These are phyloP conservation scores for Salpingoeca rosetta DNA, from an alignment of 78 protist genomes.

Conservation along the genomic window DNA sequence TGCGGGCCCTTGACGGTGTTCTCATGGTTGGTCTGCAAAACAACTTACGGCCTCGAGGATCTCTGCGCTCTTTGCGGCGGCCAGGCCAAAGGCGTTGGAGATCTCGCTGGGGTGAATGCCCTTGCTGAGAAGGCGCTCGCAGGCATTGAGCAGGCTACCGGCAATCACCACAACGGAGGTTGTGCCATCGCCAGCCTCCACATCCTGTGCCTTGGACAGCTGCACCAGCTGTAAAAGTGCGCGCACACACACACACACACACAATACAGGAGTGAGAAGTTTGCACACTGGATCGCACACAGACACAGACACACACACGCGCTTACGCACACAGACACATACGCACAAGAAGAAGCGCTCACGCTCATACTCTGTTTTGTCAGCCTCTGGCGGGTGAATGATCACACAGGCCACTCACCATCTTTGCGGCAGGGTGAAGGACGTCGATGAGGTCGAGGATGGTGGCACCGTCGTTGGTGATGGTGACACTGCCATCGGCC, in stretches of 20 bases:
- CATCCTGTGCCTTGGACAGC: constrained; percentile 94
- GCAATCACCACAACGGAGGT: constrained; percentile 97
- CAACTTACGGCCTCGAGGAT: not conserved
- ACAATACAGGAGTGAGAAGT: too few relatives aligned
- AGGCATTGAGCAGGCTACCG: constrained; percentile 75
- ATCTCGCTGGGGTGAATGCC: constrained; percentile 92
- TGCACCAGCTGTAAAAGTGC: constrained; percentile 77
- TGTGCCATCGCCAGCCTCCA: constrained; percentile 99
- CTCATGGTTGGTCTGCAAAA: too few relatives aligned
- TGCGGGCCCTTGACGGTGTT: too few relatives aligned
- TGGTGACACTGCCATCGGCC: constrained; percentile 79
- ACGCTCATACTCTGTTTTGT: too few relatives aligned
- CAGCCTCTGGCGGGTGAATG: too few relatives aligned
- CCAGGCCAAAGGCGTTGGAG: constrained; percentile 62
- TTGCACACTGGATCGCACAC: too few relatives aligned
- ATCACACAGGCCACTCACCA: constrained; percentile 57
- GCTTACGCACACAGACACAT: too few relatives aligned
- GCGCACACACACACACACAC: too few relatives aligned
- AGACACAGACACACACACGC: too few relatives aligned
- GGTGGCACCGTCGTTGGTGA: constrained; percentile 99
- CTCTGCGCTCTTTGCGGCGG: constrained; percentile 57
- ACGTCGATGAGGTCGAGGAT: constrained; percentile 80
- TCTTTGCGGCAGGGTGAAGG: constrained; percentile 93
- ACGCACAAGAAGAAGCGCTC: too few relatives aligned
- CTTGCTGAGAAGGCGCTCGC: constrained; percentile 31